phyloP scores from a whole-genome alignment of 108 stramenopile species.

The Stephanodiscus minutulus region DNA sequence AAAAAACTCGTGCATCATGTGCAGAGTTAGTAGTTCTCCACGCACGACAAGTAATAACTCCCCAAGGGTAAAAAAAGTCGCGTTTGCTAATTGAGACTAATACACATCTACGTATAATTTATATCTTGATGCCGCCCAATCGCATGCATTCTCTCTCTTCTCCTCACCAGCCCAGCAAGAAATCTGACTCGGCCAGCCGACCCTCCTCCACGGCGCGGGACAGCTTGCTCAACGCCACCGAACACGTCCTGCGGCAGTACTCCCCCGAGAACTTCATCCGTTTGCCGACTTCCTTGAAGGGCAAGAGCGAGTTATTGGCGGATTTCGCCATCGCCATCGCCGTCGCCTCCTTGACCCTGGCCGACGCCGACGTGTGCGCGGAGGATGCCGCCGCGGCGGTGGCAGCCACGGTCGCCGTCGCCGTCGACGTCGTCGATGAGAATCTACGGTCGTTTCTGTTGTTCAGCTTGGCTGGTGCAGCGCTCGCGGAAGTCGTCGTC shows the following conservation, averaged over 20 bases:
- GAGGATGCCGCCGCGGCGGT: background rate
- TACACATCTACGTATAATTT: background rate
- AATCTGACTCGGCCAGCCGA: slow-evolving; percentile 55
- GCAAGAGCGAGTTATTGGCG: slow-evolving; percentile 27
- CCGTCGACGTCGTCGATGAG: background rate
- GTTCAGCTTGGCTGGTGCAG: background rate
- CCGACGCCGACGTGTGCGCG: background rate
- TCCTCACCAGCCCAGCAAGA: slow-evolving; percentile 25
- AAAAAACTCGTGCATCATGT: no score
- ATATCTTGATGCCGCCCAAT: background rate
- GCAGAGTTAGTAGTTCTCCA: no score
- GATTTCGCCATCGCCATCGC: slow-evolving; percentile 34
- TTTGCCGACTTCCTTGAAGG: slow-evolving; percentile 80
- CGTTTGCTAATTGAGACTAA: no score
- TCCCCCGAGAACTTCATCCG: slow-evolving; percentile 80
- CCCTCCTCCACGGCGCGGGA: slow-evolving; percentile 74
- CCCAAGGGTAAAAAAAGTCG: no score
- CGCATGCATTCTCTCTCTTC: background rate
- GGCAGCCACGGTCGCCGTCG: background rate
- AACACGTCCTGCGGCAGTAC: slow-evolving; percentile 72
- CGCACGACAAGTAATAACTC: no score
- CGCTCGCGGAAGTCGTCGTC: background rate
- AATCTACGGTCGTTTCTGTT: background rate
- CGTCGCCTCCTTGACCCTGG: slow-evolving; percentile 34
- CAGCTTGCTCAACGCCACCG: slow-evolving; percentile 67